These are phyloP conservation scores for Ascochyta lentis DNA, from an alignment of 2,329 filamentous ascomycete genomes.

Conservation along the genomic window DNA sequence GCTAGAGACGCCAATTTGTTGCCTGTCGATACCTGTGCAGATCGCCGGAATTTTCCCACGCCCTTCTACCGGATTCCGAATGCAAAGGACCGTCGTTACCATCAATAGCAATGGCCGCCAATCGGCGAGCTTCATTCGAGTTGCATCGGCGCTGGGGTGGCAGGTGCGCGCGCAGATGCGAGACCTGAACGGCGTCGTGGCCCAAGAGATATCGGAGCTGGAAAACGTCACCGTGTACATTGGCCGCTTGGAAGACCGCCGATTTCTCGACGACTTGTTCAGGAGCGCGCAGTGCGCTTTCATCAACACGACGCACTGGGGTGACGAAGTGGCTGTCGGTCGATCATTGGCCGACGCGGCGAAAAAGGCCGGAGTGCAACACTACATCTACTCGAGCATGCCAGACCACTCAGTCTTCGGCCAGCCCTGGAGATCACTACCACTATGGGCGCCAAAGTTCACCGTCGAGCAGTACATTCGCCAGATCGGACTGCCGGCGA, in stretches of 20 bases:
- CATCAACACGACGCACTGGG: slow-evolving; percentile 97
- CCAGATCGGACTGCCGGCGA: slow-evolving; percentile 80
- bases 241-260: slow-evolving; percentile 73
- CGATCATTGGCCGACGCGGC: slow-evolving; percentile 88
- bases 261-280: slow-evolving; percentile 81
- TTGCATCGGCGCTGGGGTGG: slow-evolving; percentile 92
- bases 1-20: not conserved
- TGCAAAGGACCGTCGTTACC: slow-evolving; percentile 76
- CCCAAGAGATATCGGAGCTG: slow-evolving; percentile 80
- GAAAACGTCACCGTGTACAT: slow-evolving; percentile 79
- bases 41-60: not conserved
- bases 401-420: slow-evolving; percentile 88
- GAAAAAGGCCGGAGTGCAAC: slow-evolving; percentile 81
- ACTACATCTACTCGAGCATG: slow-evolving; percentile 98
- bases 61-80: slow-evolving; percentile 30
- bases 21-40: slow-evolving; percentile 1
- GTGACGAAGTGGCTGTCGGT: slow-evolving; percentile 90
- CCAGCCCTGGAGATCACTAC: slow-evolving; percentile 78
- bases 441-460: slow-evolving; percentile 92
- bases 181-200: slow-evolving; percentile 85
- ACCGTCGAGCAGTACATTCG: slow-evolving; percentile 90
- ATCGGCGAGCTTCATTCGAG: slow-evolving; percentile 91
- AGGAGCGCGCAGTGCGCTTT: slow-evolving; percentile 86
- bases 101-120: slow-evolving; percentile 97
- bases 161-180: slow-evolving; percentile 90